phyloP scores from a whole-genome alignment of 2,329 filamentous ascomycete genomes.

The Clarireedia paspali region DNA sequence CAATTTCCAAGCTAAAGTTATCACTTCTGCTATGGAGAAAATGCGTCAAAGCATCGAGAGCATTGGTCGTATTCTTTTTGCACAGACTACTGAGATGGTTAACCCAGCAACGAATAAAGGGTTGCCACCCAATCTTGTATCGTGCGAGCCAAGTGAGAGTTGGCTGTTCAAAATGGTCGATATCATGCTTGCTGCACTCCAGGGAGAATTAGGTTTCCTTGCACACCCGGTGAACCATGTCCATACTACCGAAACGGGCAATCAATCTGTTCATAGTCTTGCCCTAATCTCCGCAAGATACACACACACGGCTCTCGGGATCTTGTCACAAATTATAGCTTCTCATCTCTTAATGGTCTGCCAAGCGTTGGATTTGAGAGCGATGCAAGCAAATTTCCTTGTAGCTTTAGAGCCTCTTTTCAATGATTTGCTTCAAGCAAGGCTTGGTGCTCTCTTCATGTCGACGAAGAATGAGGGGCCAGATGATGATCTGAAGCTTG shows the following conservation, averaged over 20 bases:
- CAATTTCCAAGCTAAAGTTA: slow-evolving; percentile 57
- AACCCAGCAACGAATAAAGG: slow-evolving; percentile 51
- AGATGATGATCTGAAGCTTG: no score
- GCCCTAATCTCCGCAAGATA: slow-evolving; percentile 47
- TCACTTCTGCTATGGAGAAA: slow-evolving; percentile 61
- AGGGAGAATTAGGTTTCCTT: slow-evolving; percentile 53
- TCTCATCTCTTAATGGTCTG: slow-evolving; percentile 47
- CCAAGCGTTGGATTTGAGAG: slow-evolving; percentile 43
- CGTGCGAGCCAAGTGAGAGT: no score
- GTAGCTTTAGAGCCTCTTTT: background rate
- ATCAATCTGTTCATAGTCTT: slow-evolving; percentile 56
- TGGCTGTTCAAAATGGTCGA: slow-evolving; percentile 54
- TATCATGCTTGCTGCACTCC: slow-evolving; percentile 55
- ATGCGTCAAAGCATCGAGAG: slow-evolving; percentile 41
- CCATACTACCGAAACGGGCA: slow-evolving; percentile 58
- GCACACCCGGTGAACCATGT: slow-evolving; percentile 57
- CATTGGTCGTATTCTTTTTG: slow-evolving; percentile 54
- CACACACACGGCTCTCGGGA: slow-evolving; percentile 46
- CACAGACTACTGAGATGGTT: slow-evolving; percentile 55
- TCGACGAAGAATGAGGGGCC: no score
- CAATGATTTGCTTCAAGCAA: background rate
- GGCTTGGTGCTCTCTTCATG: no score
- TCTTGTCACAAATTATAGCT: slow-evolving; percentile 48
- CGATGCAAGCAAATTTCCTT: background rate
- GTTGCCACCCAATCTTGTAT: slow-evolving; percentile 27